Conservation (phyloP, 2,329 filamentous ascomycete species). For the Cercospora nicotianae region DNA sequence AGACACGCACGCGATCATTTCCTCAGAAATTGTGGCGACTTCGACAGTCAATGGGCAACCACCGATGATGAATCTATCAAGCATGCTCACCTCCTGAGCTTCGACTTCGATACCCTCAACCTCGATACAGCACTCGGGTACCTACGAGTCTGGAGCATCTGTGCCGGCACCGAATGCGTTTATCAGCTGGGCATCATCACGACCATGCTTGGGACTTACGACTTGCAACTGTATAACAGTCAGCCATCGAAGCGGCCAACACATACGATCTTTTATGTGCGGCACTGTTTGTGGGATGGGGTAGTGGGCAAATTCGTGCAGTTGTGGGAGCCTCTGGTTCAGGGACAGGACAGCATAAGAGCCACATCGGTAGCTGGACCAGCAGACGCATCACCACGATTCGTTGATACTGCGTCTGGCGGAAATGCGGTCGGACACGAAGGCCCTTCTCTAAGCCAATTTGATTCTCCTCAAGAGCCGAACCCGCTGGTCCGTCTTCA, state of each 20-base stretch:
- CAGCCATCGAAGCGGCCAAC: not conserved
- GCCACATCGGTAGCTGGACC: not conserved
- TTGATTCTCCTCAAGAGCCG: no score
- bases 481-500: no score
- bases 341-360: not conserved
- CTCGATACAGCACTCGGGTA: not conserved
- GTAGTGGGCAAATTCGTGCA: not conserved
- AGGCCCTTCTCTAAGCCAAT: no score
- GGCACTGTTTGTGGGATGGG: not conserved
- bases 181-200: slow-evolving; percentile 3
- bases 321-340: not conserved
- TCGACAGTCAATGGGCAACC: not conserved
- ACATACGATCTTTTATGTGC: not conserved
- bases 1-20: not conserved
- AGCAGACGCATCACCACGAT: not conserved
- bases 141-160: not conserved
- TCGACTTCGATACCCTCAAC: not conserved
- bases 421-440: no score
- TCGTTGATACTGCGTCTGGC: not conserved
- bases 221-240: not conserved
- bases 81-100: not conserved
- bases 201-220: not conserved
- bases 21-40: not conserved
- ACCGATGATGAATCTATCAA: not conserved
- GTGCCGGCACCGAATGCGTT: not conserved